Percentiles rank a stretch among this genome's conserved stretches.
Conservation (phyloP, 1,139 yeast genomes). For the Hanseniaspora sp. region DNA sequence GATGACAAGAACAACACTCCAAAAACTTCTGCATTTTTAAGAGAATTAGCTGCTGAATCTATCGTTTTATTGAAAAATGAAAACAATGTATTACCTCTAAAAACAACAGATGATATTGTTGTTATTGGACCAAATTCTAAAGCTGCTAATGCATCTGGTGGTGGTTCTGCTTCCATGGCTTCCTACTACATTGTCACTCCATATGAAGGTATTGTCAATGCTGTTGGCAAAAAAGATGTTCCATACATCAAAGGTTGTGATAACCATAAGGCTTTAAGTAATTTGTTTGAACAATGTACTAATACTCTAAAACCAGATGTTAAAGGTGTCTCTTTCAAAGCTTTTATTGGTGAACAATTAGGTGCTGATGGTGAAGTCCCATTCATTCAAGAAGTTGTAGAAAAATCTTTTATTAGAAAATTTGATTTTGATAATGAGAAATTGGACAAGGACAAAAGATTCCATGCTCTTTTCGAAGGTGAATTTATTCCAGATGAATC, state of each 20-base stretch:
- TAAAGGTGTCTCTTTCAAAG: slow-evolving; percentile 30
- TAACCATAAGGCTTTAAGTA: slow-evolving; percentile 30
- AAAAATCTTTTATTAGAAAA: slow-evolving; percentile 35
- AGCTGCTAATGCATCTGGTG: slow-evolving; percentile 37
- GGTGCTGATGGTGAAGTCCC: slow-evolving; percentile 25
- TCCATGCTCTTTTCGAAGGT: slow-evolving; percentile 41
- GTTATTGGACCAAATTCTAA: slow-evolving; percentile 46
- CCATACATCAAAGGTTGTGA: slow-evolving; percentile 33
- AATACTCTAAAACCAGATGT: slow-evolving; percentile 37
- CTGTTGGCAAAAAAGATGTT: slow-evolving; percentile 26
- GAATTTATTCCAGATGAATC: slow-evolving; percentile 37
- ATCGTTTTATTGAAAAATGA: slow-evolving; percentile 47
- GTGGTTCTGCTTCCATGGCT: slow-evolving; percentile 42
- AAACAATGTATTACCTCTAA: slow-evolving; percentile 35
- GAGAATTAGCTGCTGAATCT: slow-evolving; percentile 42
- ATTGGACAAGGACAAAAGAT: slow-evolving; percentile 25
- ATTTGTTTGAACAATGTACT: slow-evolving; percentile 26
- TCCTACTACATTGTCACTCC: slow-evolving; percentile 40
- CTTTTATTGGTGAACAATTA: background rate
- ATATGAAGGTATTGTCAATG: slow-evolving; percentile 34
- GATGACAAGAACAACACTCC: slow-evolving; percentile 40
- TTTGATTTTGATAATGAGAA: slow-evolving; percentile 38
- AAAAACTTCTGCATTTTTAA: slow-evolving; percentile 37
- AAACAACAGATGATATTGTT: slow-evolving; percentile 34
- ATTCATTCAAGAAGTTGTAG: slow-evolving; percentile 33